Percentiles rank a stretch among this genome's conserved stretches.
phyloP scores from a whole-genome alignment of 129 eudicot species.

The Escallonia herrerae region DNA sequence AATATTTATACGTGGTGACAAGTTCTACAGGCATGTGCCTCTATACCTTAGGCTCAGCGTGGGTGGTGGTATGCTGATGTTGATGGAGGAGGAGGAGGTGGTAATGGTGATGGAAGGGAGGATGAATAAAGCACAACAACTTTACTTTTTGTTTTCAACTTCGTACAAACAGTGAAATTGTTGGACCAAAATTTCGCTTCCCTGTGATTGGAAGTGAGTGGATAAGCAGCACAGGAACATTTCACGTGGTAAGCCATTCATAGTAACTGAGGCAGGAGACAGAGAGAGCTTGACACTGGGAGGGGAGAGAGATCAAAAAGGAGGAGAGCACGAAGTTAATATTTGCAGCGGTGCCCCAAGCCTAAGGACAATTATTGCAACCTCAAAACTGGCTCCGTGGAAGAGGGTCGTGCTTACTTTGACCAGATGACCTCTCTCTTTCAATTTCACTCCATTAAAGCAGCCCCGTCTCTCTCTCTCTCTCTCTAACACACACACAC shows the following conservation, averaged over 20 bases:
- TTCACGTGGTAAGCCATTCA: conserved; percentile 3
- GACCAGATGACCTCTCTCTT: conserved; percentile 4
- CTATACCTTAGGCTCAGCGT: not conserved
- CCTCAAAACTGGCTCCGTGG: not conserved
- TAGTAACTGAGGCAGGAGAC: not conserved
- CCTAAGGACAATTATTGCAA: conserved; percentile 8
- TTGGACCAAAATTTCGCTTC: no score
- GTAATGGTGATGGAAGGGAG: not conserved
- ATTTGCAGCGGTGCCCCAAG: not conserved
- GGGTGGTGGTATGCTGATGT: not conserved
- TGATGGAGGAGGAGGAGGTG: conserved; percentile 6
- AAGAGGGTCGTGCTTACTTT: conserved; percentile 2
- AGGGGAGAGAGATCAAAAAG: no score
- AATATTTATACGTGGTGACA: no score
- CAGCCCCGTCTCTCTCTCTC: not conserved
- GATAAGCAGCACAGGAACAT: not conserved
- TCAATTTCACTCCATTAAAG: not conserved
- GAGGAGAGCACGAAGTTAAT: no score
- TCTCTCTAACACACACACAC: not conserved
- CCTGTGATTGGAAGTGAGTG: not conserved
- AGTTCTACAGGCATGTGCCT: no score
- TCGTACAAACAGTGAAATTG: no score
- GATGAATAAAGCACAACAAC: not conserved
- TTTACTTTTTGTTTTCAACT: not conserved
- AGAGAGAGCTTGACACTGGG: not conserved